These are phyloP conservation scores for Fonsecaea erecta DNA, from an alignment of 2,329 filamentous ascomycete genomes.

Conservation along the genomic window DNA sequence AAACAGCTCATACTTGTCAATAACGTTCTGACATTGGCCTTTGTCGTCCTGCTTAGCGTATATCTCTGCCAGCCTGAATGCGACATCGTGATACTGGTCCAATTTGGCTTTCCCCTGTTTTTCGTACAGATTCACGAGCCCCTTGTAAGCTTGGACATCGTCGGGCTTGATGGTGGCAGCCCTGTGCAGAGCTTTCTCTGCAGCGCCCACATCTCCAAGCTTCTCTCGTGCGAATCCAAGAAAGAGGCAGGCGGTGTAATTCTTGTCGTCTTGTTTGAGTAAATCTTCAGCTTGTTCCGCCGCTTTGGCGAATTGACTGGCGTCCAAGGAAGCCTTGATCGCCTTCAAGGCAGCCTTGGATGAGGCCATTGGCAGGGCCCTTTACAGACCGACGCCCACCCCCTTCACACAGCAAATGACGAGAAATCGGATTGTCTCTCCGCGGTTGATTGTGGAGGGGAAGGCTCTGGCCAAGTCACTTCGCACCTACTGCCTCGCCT, in stretches of 20 bases:
- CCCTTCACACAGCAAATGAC: not conserved
- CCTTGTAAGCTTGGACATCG: conserved; percentile 89
- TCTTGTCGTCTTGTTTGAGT: conserved; percentile 72
- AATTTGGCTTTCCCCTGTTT: conserved; percentile 72
- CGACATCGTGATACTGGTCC: conserved; percentile 73
- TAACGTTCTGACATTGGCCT: conserved; percentile 63
- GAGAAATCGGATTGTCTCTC: not conserved
- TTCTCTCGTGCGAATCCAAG: conserved; percentile 84
- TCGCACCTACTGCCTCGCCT: conserved; percentile 5
- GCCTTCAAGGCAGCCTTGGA: conserved; percentile 79
- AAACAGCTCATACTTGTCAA: conserved; percentile 80
- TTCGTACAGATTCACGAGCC: conserved; percentile 83
- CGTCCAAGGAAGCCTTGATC: conserved; percentile 76
- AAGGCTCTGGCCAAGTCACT: not conserved
- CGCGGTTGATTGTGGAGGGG: not conserved
- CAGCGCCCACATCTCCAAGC: conserved; percentile 69
- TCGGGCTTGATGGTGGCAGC: conserved; percentile 73
- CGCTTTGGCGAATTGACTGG: conserved; percentile 78
- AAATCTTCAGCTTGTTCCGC: conserved; percentile 70
- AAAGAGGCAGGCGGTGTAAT: conserved; percentile 87
- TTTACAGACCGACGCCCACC: not conserved
- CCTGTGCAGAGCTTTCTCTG: conserved; percentile 74
- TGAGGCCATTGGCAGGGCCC: conserved; percentile 44
- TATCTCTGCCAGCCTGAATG: conserved; percentile 73
- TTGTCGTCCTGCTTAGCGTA: conserved; percentile 69